phyloP scores from a whole-genome alignment of 2,329 filamentous ascomycete genomes.

The Fusarium sulawesiense region DNA sequence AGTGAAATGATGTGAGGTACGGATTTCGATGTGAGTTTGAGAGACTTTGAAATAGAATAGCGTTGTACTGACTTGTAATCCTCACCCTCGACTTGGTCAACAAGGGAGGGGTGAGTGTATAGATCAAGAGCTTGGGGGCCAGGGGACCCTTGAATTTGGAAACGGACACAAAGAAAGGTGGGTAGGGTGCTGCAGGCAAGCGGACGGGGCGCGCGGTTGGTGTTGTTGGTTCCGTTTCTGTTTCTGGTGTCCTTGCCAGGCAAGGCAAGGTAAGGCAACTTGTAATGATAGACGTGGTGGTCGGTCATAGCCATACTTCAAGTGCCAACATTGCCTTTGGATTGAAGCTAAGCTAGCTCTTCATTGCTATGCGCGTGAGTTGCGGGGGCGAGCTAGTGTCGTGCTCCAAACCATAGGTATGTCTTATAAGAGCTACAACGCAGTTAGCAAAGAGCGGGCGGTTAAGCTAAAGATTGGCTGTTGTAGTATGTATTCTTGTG shows the following conservation, averaged over 20 bases:
- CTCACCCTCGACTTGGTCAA: constrained; percentile 5
- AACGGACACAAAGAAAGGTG: constrained; percentile 28
- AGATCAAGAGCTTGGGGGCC: constrained; percentile 24
- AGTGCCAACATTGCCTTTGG: not conserved
- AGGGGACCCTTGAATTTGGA: constrained; percentile 33
- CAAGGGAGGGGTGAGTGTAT: constrained; percentile 27
- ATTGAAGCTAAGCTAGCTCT: constrained; percentile 2
- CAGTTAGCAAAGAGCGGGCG: not conserved
- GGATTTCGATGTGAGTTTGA: constrained; percentile 16
- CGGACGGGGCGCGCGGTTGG: constrained; percentile 41
- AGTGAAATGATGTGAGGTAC: constrained; percentile 14
- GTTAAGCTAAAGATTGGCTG: not conserved
- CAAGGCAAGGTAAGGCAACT: not conserved
- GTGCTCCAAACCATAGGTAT: not conserved
- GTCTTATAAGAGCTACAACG: not conserved
- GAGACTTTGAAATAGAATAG: constrained; percentile 32
- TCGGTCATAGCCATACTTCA: not conserved
- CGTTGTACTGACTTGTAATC: constrained; percentile 6
- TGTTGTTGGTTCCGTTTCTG: constrained; percentile 20
- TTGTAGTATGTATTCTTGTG: not conserved
- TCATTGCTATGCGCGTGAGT: not conserved
- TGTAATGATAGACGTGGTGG: constrained; percentile 1
- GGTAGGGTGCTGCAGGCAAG: constrained; percentile 22
- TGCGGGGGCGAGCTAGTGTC: not conserved
- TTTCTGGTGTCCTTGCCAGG: constrained; percentile 4